phyloP scores from a whole-genome alignment of 306 rosid species.

The Prunus dulcis region DNA sequence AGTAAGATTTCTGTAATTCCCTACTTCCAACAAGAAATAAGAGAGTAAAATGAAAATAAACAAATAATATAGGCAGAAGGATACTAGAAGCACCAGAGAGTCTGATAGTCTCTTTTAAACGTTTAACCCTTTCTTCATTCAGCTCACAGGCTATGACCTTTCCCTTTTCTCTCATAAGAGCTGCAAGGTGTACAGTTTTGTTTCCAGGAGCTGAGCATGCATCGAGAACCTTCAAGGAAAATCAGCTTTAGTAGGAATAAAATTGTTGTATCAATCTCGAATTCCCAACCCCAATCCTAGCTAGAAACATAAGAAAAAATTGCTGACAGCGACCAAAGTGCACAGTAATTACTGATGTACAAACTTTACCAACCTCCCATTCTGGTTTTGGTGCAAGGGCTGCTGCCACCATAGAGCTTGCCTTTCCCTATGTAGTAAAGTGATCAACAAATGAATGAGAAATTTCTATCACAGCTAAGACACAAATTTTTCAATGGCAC shows the following conservation, averaged over 20 bases:
- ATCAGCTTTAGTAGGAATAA: constrained; percentile 13
- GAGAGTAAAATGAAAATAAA: not conserved
- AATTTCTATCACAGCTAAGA: not conserved
- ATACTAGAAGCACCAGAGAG: constrained; percentile 93
- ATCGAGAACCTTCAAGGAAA: constrained; percentile 78
- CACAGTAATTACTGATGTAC: not conserved
- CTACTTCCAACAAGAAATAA: not conserved
- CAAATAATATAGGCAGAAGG: constrained; percentile 22
- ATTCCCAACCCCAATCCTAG: not conserved
- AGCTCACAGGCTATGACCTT: constrained; percentile 80
- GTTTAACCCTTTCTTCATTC: constrained; percentile 58
- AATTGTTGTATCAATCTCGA: not conserved
- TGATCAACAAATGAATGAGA: constrained; percentile 12
- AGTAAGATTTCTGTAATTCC: not conserved
- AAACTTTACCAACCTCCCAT: constrained; percentile 65
- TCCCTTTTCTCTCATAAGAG: constrained; percentile 79
- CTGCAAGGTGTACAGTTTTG: constrained; percentile 92
- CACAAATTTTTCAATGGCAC: not conserved
- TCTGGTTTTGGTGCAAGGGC: constrained; percentile 88
- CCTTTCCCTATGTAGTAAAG: constrained; percentile 66
- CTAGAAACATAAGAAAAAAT: not conserved
- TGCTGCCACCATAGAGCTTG: constrained; percentile 92
- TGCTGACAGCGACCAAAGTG: not conserved
- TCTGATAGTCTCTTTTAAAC: constrained; percentile 61
- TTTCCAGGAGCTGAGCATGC: constrained; percentile 97